Base-by-base conservation (phyloP, 2,329 filamentous ascomycete genomes). In the Thielaviopsis populi region DNA sequence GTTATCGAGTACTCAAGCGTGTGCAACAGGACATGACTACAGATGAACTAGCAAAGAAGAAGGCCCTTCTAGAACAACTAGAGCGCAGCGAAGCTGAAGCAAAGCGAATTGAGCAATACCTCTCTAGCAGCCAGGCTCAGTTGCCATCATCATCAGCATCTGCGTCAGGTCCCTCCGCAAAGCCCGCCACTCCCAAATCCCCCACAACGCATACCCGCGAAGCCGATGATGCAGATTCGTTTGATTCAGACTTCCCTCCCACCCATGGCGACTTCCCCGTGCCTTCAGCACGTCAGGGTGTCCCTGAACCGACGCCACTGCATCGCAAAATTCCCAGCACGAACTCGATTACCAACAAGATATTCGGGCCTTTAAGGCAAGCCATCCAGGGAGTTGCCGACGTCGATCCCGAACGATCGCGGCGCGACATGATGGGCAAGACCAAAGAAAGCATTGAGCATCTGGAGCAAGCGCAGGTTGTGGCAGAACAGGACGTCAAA, bases 1-100 rank as follows among this genome's bases (percentile, higher is more conserved):
- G 89, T 68, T 99, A 96, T 72, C 81, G 94, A 17, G 87, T 97
- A 2, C 77, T 96, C 67, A 99, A 99, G 77, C 83, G 94, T 58
- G 89, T 99, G 62, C 94, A 99, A 72, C 91, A 97, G 73, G 94
- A 99, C 72, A 92, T 97, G 85, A 97, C 94, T 1, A 86, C 87
- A 54, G 94, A 99, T 66, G 91, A 99, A 70, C 79, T 99, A 11
- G 82, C 86, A 63, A 96, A 92, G 79, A 97, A 97, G 77, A 84
- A 82, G 69, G 77, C 81, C 2, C 79, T 94, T 13, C 79, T 99
- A 15, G 89, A 95, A 54, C 88, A 91, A 59, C 77, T 99, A n/a
- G 94, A 99, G 76, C 84, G 85, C 65, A 97, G 92, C 71, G 94
- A 99, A 74, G 82, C 87, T 5, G 94, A 99, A 75, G 91, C 94